phyloP scores from a whole-genome alignment of 2,329 filamentous ascomycete species.

The Thelonectria discophora region DNA sequence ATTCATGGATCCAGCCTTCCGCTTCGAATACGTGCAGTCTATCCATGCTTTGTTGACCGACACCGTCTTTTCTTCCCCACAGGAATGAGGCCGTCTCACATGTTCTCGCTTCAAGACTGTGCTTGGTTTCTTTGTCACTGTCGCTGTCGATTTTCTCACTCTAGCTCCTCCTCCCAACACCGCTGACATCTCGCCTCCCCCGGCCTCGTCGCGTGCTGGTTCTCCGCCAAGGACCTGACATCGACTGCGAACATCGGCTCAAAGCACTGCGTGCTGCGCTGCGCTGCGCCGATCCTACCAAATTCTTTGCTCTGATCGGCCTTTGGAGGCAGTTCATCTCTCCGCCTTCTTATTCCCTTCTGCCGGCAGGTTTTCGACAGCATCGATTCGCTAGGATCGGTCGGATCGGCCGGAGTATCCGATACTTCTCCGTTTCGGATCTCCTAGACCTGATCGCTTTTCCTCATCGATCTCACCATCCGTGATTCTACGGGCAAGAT shows the following conservation, averaged over 20 bases:
- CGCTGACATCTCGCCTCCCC: conserved; percentile 20
- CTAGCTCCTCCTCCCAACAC: conserved; percentile 5
- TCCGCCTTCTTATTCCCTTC: conserved; percentile 1
- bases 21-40: not conserved
- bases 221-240: conserved; percentile 11
- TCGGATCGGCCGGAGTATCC: conserved; percentile 36
- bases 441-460: conserved; percentile 4
- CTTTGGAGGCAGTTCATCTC: conserved; percentile 8
- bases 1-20: not conserved
- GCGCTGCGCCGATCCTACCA: not conserved
- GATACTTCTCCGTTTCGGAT: conserved; percentile 13
- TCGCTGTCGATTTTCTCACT: conserved; percentile 8
- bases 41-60: conserved; percentile 4
- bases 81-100: conserved; percentile 22
- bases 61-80: conserved; percentile 6
- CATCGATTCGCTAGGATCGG: conserved; percentile 20
- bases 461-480: conserved; percentile 2
- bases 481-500: not conserved
- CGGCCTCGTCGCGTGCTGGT: conserved; percentile 14
- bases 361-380: conserved; percentile 20
- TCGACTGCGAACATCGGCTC: conserved; percentile 3
- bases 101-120: conserved; percentile 20
- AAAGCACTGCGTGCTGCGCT: conserved; percentile 11
- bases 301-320: conserved; percentile 1
- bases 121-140: conserved; percentile 16